Evolutionary conservation across 441 rosid species (phyloP).

Genomic region (Syzygium syzygioides): DNA sequence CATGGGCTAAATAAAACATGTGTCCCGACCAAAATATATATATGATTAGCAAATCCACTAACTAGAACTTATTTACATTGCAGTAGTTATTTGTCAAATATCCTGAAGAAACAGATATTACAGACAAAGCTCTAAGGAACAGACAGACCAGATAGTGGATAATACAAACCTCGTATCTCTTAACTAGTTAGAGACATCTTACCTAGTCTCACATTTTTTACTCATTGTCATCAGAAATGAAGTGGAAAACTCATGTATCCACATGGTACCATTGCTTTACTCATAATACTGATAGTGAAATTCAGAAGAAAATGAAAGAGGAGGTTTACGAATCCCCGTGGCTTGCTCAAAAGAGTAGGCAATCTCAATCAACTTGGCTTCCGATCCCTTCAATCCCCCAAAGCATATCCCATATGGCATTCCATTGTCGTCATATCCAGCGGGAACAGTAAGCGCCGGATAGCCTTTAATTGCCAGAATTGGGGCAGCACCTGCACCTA

Average conservation of each 20-base stretch:
- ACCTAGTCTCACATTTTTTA: background rate
- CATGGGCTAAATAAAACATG: background rate
- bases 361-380: slow-evolving; percentile 38
- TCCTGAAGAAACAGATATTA: background rate
- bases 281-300: background rate
- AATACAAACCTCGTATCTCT: background rate
- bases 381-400: slow-evolving; percentile 37
- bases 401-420: slow-evolving; percentile 43
- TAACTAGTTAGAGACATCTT: background rate
- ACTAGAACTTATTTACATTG: background rate
- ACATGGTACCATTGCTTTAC: background rate
- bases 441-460: slow-evolving; percentile 37
- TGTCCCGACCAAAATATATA: background rate
- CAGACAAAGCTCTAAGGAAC: background rate
- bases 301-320: slow-evolving; percentile 1
- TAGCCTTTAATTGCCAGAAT: slow-evolving; percentile 39
- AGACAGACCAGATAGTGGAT: background rate
- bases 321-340: slow-evolving; percentile 21
- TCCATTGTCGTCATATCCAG: slow-evolving; percentile 29
- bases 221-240: background rate
- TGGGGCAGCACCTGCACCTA: slow-evolving; percentile 9
- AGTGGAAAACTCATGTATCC: background rate
- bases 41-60: background rate
- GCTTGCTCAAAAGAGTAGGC: slow-evolving; percentile 44
- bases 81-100: background rate